These are phyloP conservation scores for Pythium apleroticum DNA, from an alignment of 352 stramenopile genomes.

Conservation along the genomic window DNA sequence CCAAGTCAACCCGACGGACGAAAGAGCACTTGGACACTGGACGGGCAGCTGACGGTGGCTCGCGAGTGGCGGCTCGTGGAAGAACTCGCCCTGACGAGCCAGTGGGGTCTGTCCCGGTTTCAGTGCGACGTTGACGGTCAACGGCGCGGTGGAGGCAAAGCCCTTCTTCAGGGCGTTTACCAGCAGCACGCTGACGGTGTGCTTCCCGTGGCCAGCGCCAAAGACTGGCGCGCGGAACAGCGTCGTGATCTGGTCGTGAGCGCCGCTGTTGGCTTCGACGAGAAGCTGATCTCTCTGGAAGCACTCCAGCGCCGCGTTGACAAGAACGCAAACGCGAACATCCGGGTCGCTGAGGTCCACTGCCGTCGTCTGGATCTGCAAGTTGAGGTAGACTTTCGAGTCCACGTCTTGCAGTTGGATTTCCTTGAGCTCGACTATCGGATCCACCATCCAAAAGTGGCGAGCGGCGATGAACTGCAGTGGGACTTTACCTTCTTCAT, in stretches of 20 bases:
- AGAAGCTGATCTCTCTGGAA: conserved; percentile 29
- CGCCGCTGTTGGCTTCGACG: conserved; percentile 23
- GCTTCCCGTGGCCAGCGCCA: conserved; percentile 23
- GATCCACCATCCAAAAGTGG: conserved; percentile 40
- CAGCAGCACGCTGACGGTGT: conserved; percentile 43
- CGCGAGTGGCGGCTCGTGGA: conserved; percentile 4
- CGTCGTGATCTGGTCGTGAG: conserved; percentile 20
- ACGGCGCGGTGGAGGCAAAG: conserved; percentile 26
- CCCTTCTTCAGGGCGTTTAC: conserved; percentile 48
- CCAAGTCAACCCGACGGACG: conserved; percentile 25
- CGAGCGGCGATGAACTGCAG: conserved; percentile 36
- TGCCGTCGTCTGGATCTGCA: conserved; percentile 37
- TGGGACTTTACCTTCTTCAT: not conserved
- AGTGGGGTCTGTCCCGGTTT: conserved; percentile 25
- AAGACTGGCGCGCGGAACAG: conserved; percentile 42
- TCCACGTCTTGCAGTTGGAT: not conserved
- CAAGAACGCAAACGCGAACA: conserved; percentile 42
- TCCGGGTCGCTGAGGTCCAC: conserved; percentile 44
- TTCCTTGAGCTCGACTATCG: conserved; percentile 32
- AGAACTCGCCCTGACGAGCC: conserved; percentile 9
- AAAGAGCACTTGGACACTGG: conserved; percentile 2
- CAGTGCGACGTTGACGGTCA: conserved; percentile 16
- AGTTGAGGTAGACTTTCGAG: conserved; percentile 20
- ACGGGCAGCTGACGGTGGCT: conserved; percentile 7
- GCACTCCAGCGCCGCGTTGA: conserved; percentile 51